A percentile compares a stretch with the other conserved stretches of the same genome.
Conservation (phyloP, 805 yeast species). For the Wickerhamomyces kurtzmanii region DNA sequence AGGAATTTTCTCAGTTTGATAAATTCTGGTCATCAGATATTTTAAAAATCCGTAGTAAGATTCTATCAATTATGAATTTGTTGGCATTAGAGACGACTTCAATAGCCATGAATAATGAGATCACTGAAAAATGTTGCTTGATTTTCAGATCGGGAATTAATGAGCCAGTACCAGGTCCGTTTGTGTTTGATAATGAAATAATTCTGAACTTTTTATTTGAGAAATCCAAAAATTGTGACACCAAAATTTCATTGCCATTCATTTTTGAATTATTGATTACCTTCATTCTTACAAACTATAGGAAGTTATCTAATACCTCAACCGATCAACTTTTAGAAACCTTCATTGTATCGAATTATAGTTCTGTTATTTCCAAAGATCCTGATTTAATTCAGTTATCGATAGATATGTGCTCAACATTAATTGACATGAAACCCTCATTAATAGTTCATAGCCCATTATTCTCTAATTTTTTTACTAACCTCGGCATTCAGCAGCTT, state of each 20-base stretch:
- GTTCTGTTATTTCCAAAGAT: slow-evolving; percentile 30
- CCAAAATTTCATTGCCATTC: slow-evolving; percentile 2
- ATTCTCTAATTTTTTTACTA: slow-evolving; percentile 12
- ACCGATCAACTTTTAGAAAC: slow-evolving; percentile 3
- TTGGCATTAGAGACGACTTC: slow-evolving; percentile 29
- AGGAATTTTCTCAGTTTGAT: slow-evolving; percentile 16
- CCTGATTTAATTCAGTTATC: slow-evolving; percentile 50
- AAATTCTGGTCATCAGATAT: slow-evolving; percentile 44
- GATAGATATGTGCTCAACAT: slow-evolving; percentile 38
- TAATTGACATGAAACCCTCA: slow-evolving; percentile 39
- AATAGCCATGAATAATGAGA: slow-evolving; percentile 30
- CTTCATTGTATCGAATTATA: too few relatives aligned
- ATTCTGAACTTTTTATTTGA: slow-evolving; percentile 29
- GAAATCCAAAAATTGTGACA: slow-evolving; percentile 15
- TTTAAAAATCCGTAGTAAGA: slow-evolving; percentile 27
- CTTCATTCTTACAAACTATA: slow-evolving; percentile 10
- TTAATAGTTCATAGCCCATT: slow-evolving; percentile 26
- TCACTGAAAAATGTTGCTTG: slow-evolving; percentile 55
- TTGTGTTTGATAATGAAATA: slow-evolving; percentile 35
- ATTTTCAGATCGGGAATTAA: slow-evolving; percentile 56
- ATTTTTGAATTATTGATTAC: slow-evolving; percentile 10
- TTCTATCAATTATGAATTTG: slow-evolving; percentile 29
- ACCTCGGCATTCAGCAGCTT: slow-evolving; percentile 17
- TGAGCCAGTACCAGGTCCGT: slow-evolving; percentile 59
- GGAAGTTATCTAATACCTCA: slow-evolving; percentile 3